Percentiles rank a stretch among this genome's conserved stretches.
phyloP scores from a whole-genome alignment of 768 basidiomycete species.

The Crucibulum laeve region DNA sequence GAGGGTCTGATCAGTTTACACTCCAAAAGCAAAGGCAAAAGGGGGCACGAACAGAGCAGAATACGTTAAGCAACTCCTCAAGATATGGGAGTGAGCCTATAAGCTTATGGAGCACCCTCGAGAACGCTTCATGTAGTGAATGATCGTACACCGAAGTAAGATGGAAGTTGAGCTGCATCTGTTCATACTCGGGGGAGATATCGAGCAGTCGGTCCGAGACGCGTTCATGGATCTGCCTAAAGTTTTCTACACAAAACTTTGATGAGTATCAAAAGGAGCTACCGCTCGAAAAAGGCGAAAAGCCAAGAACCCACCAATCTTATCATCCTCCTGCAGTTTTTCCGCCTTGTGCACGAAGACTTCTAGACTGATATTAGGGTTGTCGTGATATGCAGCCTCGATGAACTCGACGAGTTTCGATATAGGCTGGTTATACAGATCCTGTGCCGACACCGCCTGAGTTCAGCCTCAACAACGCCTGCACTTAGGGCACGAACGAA shows the following conservation, averaged over 20 bases:
- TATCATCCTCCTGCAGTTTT: constrained; percentile 86
- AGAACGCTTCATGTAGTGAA: constrained; percentile 88
- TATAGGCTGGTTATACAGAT: constrained; percentile 82
- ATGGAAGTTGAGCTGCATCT: constrained; percentile 80
- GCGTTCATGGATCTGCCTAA: constrained; percentile 85
- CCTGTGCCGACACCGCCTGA: constrained; percentile 52
- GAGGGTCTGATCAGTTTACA: neutral
- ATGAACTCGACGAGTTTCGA: constrained; percentile 80
- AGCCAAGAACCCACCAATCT: constrained; percentile 55
- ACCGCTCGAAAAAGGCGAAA: neutral
- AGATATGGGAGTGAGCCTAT: constrained; percentile 82
- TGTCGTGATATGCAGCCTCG: constrained; percentile 68
- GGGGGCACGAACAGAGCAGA: constrained; percentile 66
- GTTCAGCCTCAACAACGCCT: too few species aligned
- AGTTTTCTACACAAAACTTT: constrained; percentile 59
- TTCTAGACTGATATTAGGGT: constrained; percentile 76
- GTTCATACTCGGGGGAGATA: constrained; percentile 69
- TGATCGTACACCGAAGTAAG: constrained; percentile 94
- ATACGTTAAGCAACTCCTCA: constrained; percentile 84
- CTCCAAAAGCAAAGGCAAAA: neutral
- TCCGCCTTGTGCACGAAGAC: constrained; percentile 97
- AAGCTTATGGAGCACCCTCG: constrained; percentile 81
- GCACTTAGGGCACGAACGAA: constrained; percentile 5
- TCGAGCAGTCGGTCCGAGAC: constrained; percentile 81
- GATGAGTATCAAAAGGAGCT: neutral